Evolutionary conservation across 1,284 basidiomycete species (phyloP), one percentile per base, ranked within the genome.

Genomic region (Ceratorhiza oryzae-sativae): DNA sequence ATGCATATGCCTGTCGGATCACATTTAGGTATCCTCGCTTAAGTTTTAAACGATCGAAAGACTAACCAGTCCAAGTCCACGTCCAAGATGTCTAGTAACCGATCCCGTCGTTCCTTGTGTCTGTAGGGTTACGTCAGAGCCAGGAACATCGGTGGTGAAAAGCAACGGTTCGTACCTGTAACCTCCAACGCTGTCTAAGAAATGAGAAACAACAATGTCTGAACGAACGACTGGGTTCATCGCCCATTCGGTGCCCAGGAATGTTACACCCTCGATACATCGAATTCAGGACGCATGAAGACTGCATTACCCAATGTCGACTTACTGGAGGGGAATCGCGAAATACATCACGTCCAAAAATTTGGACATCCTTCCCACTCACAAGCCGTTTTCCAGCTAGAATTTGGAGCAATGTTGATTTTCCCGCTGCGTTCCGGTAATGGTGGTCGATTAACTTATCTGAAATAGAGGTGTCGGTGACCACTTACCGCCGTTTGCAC

Each of bases 151-250:
- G 32, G 39, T 23, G 23, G 27, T n/a, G 25, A 3, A 27, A 42
- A 30, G 27, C 9, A 46, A n/a, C 9, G 15, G 3, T 45, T 10
- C 36, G 13, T 20, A 68, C 65, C 65, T 68, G 80, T 97, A 98
- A 0, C 97, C 97, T 25, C 97, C 97, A 1, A 99, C 94, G 20
- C 94, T 96, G 80, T 98, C 93, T 63, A 98, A 83, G 80, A 99
- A 99, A 73, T 90, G 85, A 6, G 92, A 90, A 2, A 98, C 95
- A 48, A 89, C 84, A 72, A 97, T 95, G 80, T 97, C 95, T 3
- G 92, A 86, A 45, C 96, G 88, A 1, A 99, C 97, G 62, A 98
- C 96, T 0, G 95, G 95, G 81, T 98, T 98, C 88, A 93, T 93
- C 3, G 95, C 94, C 94, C 92, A 96, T 82, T 95, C 93, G 0